These are phyloP conservation scores for Peniophora sp. DNA, from an alignment of 1,284 basidiomycete genomes.

Conservation along the genomic window DNA sequence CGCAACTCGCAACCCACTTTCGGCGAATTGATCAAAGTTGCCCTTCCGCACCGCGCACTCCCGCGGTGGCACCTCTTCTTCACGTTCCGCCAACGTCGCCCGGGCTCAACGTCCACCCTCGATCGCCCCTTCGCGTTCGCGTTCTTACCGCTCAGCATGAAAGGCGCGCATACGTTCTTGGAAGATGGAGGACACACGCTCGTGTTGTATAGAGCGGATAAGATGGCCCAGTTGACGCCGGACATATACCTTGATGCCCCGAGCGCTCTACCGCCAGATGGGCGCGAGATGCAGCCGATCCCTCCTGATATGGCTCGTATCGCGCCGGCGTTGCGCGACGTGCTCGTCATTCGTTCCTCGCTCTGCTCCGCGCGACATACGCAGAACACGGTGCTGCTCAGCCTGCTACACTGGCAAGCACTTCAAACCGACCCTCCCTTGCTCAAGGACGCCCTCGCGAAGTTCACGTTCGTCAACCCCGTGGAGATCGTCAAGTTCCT, in stretches of 20 bases:
- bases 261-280: slow-evolving; percentile 45
- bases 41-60: slow-evolving; percentile 61
- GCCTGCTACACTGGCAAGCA: slow-evolving; percentile 80
- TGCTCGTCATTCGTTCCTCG: slow-evolving; percentile 78
- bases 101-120: slow-evolving; percentile 24
- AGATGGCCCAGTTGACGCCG: slow-evolving; percentile 49
- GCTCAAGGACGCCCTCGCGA: slow-evolving; percentile 68
- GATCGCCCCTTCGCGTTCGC: slow-evolving; percentile 90
- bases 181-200: slow-evolving; percentile 89
- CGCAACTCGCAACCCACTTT: slow-evolving; percentile 84
- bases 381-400: slow-evolving; percentile 83
- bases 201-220: slow-evolving; percentile 76
- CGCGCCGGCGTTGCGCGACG: slow-evolving; percentile 70
- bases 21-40: slow-evolving; percentile 89
- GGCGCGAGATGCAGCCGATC: slow-evolving; percentile 49
- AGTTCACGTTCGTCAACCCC: slow-evolving; percentile 90
- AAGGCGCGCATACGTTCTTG: slow-evolving; percentile 72
- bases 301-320: slow-evolving; percentile 58
- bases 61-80: slow-evolving; percentile 91
- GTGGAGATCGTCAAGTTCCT: slow-evolving; percentile 95
- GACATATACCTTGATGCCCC: slow-evolving; percentile 68
- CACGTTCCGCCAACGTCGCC: slow-evolving; percentile 78
- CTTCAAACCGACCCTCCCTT: slow-evolving; percentile 51
- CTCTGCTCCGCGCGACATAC: slow-evolving; percentile 92
- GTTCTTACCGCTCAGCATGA: slow-evolving; percentile 83